Base-by-base conservation (phyloP, 208 protist species). In the Acanthamoeba castellanii region DNA sequence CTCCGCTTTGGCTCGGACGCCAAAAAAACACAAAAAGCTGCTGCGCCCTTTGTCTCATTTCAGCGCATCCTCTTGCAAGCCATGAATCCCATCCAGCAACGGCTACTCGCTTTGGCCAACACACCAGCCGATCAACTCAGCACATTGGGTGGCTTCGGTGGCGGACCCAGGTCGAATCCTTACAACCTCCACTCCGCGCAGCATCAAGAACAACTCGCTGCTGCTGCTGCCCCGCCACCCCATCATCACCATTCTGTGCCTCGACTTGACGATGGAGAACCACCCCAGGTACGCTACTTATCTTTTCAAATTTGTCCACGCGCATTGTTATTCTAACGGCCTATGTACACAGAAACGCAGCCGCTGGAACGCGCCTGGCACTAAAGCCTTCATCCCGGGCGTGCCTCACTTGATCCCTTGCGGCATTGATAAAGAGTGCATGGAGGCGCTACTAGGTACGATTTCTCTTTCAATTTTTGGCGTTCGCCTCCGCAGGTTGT, bases 331-430 rank as follows among this genome's bases (percentile, higher is more conserved):
- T 27, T 42, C 68, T 16, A 42, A 30, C 61, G 3, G 0, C 25
- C 6, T 9, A 27, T 5, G 32, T 14, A 22, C 1, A 25, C 81
- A 92, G 61, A 92, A 76, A 42, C 87, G 87, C 59, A 92, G 87
- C 87, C 87, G 87, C 5, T 92, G 87, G 87, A 76, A 74, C 25
- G 61, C 61, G 32, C 87, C 87, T 6, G 87, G 87, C 87, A 76
- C 87, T 32, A 92, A 92, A 59, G n/a, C 87, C 32, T 76, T 92
- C 37, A 50, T 92, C 59, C 87, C 87, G 0, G 87, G 87, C 22
- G 64, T 92, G 22, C 87, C 87, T 45, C 87, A 92, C 25, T 9
- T 92, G 20, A 68, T 92, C 27, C 87, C 87, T 30, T 3, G 61
- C 59, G 64, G 64, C 20, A 42, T 92, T 25, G 61, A 68, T 7